These are phyloP conservation scores for Saccharomyces mikatae DNA, from an alignment of 805 yeast species.

Conservation along the genomic window DNA sequence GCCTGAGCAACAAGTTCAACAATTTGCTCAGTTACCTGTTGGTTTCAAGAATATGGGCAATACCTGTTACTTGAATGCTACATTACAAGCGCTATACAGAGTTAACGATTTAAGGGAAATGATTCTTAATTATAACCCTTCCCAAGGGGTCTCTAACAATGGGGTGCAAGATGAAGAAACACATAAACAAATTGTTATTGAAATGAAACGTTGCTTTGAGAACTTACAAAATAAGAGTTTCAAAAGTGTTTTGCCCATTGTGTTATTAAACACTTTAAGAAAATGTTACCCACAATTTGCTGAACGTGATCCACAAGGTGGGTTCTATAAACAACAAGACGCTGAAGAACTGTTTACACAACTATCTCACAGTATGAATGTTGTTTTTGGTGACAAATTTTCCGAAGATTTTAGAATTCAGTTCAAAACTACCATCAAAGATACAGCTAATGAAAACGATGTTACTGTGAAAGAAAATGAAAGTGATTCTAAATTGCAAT, in stretches of 20 bases:
- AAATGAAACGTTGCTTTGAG: conserved; percentile 39
- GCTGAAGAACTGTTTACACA: conserved; percentile 95
- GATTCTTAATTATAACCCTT: conserved; percentile 45
- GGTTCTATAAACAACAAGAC: conserved; percentile 88
- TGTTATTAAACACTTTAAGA: conserved; percentile 59
- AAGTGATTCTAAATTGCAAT: conserved; percentile 60
- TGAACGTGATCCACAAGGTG: conserved; percentile 58
- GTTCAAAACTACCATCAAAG: conserved; percentile 55
- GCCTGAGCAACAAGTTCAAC: conserved; percentile 28
- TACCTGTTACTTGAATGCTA: conserved; percentile 88
- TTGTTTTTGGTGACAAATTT: conserved; percentile 38
- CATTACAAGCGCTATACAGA: conserved; percentile 79
- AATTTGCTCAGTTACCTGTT: conserved; percentile 56
- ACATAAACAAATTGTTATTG: conserved; percentile 38
- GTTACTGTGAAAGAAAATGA: conserved; percentile 45
- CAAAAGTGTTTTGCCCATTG: conserved; percentile 56
- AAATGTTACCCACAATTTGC: conserved; percentile 79
- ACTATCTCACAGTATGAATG: conserved; percentile 46
- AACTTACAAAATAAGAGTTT: conserved; percentile 34
- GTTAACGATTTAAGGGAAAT: conserved; percentile 63
- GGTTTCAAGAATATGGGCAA: conserved; percentile 93
- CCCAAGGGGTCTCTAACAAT: conserved; percentile 40
- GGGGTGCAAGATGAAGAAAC: conserved; percentile 27
- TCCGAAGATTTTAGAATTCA: conserved; percentile 56
- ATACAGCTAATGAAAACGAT: conserved; percentile 47